These are phyloP conservation scores for Puya raimondii DNA, from an alignment of 176 grass and related monocot genomes.

Conservation along the genomic window DNA sequence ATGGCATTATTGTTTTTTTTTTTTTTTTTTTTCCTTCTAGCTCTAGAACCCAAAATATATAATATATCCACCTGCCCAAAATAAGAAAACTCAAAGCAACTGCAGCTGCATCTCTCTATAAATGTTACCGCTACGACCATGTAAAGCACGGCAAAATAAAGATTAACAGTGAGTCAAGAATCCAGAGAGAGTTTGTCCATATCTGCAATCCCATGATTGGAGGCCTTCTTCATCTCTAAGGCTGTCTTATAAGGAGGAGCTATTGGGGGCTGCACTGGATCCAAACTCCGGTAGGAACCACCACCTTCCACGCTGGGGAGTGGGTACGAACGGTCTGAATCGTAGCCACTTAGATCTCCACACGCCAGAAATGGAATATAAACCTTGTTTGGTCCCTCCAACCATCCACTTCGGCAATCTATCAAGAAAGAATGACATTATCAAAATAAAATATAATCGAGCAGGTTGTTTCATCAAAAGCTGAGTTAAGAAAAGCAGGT, in stretches of 20 bases:
- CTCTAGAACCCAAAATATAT: no score
- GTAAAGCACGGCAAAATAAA: no score
- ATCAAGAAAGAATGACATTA: slow-evolving; percentile 8
- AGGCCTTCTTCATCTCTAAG: slow-evolving; percentile 59
- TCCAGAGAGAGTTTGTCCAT: slow-evolving; percentile 18
- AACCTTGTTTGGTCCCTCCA: slow-evolving; percentile 82
- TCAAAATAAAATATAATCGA: background rate
- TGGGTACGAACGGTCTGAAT: slow-evolving; percentile 69
- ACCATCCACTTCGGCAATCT: slow-evolving; percentile 87
- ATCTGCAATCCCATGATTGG: slow-evolving; percentile 29
- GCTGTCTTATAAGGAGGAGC: slow-evolving; percentile 78
- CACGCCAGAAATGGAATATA: slow-evolving; percentile 84
- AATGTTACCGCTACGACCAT: no score
- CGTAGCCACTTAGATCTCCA: slow-evolving; percentile 78
- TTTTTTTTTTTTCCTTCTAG: no score
- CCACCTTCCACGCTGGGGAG: slow-evolving; percentile 34
- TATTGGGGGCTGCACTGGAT: slow-evolving; percentile 75
- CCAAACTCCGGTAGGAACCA: slow-evolving; percentile 54
- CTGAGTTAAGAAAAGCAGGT: background rate
- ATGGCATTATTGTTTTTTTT: no score
- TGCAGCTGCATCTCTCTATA: no score
- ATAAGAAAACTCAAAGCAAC: no score
- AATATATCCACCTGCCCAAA: no score
- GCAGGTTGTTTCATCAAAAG: background rate
- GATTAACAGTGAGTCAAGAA: slow-evolving; percentile 1